phyloP scores from a whole-genome alignment of 805 yeast species.

The Kodamaea jinghongensis region DNA sequence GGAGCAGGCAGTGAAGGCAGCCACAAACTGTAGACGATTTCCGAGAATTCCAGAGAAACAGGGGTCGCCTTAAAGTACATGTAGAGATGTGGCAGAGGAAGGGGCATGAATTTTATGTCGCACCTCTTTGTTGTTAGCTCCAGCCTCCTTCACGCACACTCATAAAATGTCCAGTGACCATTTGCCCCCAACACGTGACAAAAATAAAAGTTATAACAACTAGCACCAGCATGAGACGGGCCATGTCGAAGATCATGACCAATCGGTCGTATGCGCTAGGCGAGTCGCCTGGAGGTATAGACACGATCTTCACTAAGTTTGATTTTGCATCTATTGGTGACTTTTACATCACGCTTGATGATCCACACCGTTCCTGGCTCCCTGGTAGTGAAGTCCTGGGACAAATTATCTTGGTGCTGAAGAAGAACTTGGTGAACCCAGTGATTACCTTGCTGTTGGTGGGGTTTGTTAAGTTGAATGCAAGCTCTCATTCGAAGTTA shows the following conservation, averaged over 20 bases:
- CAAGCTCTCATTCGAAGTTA: constrained; percentile 50
- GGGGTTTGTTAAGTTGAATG: constrained; percentile 57
- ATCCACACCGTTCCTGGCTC: constrained; percentile 72
- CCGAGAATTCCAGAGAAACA: no score
- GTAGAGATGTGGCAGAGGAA: no score
- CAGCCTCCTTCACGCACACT: no score
- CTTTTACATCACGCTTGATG: constrained; percentile 66
- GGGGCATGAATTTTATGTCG: no score
- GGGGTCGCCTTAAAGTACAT: no score
- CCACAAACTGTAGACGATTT: no score
- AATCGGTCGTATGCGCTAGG: constrained; percentile 4
- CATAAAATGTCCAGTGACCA: no score
- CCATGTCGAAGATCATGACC: constrained; percentile 47
- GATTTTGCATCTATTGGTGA: constrained; percentile 43
- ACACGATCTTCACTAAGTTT: constrained; percentile 18
- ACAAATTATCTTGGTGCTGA: constrained; percentile 53
- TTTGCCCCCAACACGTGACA: no score
- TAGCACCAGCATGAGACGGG: constrained; percentile 43
- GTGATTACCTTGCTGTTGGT: constrained; percentile 51
- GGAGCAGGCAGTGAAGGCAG: no score
- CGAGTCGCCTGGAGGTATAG: not conserved
- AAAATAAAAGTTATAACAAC: no score
- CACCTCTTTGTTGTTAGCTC: no score
- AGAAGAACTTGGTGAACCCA: constrained; percentile 54
- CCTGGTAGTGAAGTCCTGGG: constrained; percentile 80